These are phyloP conservation scores for Neurospora sp. DNA, from an alignment of 495 filamentous ascomycete genomes.

Conservation along the genomic window DNA sequence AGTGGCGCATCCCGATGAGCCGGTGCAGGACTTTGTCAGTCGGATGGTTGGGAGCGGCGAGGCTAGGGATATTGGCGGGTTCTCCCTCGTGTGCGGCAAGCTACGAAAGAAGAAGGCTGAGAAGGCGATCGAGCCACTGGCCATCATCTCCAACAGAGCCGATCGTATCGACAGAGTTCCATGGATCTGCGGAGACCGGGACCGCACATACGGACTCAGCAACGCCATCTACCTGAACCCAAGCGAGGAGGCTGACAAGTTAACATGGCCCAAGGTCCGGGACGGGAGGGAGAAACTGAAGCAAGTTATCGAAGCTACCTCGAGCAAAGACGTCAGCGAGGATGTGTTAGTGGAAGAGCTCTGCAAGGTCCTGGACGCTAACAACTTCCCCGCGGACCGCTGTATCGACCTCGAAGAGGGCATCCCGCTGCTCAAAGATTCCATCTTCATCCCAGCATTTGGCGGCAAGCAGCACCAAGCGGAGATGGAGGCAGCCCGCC, in stretches of 20 bases:
- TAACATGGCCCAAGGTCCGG: conserved; percentile 72
- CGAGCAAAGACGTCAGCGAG: conserved; percentile 41
- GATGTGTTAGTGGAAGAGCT: conserved; percentile 61
- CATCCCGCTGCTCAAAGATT: conserved; percentile 58
- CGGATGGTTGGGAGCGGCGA: conserved; percentile 56
- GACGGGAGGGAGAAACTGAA: conserved; percentile 39
- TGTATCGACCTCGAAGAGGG: conserved; percentile 58
- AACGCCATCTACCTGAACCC: conserved; percentile 70
- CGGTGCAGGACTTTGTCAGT: conserved; percentile 57
- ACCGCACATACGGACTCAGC: conserved; percentile 68
- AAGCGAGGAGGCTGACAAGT: conserved; percentile 3
- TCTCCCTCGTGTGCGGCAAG: conserved; percentile 82
- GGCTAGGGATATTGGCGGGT: conserved; percentile 72
- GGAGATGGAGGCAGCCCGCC: conserved; percentile 41
- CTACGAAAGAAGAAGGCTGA: conserved; percentile 33
- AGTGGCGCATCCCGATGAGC: conserved; percentile 35
- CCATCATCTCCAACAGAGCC: conserved; percentile 82
- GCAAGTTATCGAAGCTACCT: conserved; percentile 28
- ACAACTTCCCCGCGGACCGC: conserved; percentile 58
- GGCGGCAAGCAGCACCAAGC: conserved; percentile 39
- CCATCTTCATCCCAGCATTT: conserved; percentile 76
- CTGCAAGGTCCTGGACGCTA: conserved; percentile 55
- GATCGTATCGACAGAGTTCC: conserved; percentile 51
- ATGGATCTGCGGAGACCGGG: conserved; percentile 57
- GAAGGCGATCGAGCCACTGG: conserved; percentile 53